phyloP scores from a whole-genome alignment of 1,139 yeast genomes.

The Meyerozyma carpophila region DNA sequence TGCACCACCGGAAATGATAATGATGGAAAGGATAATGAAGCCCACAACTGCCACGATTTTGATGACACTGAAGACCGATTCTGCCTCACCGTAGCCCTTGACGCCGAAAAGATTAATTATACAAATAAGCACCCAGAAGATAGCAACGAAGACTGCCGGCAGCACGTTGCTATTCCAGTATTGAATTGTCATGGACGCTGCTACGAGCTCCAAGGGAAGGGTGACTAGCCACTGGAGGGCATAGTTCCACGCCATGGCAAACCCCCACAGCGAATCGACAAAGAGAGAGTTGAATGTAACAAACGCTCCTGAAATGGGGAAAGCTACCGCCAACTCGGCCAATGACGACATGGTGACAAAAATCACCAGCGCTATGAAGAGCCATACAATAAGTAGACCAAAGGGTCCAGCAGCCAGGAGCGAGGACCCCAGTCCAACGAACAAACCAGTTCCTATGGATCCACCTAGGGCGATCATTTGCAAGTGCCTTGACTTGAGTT shows the following conservation, averaged over 20 bases:
- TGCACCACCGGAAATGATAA: conserved; percentile 28
- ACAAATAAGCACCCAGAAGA: conserved; percentile 25
- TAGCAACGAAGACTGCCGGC: conserved; percentile 27
- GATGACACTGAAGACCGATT: conserved; percentile 23
- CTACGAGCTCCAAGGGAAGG: conserved; percentile 34
- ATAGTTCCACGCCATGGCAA: conserved; percentile 40
- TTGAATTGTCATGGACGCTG: conserved; percentile 31
- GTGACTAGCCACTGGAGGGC: conserved; percentile 37
- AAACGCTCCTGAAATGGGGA: conserved; percentile 37
- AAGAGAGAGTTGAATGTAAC: conserved; percentile 34
- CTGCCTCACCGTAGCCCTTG: conserved; percentile 33
- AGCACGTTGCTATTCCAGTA: conserved; percentile 23
- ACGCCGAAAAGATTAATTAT: conserved; percentile 30
- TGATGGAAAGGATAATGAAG: conserved; percentile 23
- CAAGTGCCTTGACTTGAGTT: conserved; percentile 39
- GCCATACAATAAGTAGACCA: conserved; percentile 29
- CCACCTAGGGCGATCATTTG: conserved; percentile 36
- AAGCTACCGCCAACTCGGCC: conserved; percentile 35
- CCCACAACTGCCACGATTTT: conserved; percentile 30
- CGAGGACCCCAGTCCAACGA: conserved; percentile 30
- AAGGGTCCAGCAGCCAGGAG: conserved; percentile 33
- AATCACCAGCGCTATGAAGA: conserved; percentile 25
- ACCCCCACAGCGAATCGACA: conserved; percentile 32
- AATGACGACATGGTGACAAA: conserved; percentile 31
- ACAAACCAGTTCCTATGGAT: conserved; percentile 38